A percentile compares a stretch with the other conserved stretches of the same genome.
phyloP scores from a whole-genome alignment of 495 filamentous ascomycete species.

The Neurospora tetraspora region DNA sequence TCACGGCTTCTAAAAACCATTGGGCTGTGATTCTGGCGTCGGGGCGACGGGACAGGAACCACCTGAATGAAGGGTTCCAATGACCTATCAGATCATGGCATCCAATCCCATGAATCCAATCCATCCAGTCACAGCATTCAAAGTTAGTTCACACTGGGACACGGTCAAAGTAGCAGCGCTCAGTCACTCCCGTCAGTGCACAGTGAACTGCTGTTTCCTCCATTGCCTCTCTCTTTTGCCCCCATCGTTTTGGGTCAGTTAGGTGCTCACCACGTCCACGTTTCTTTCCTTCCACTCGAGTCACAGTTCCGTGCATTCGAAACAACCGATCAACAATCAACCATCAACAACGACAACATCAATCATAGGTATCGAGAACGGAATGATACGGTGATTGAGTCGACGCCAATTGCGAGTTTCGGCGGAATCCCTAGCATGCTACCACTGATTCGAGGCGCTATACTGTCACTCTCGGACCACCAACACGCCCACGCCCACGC shows the following conservation, averaged over 20 bases:
- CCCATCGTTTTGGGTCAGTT: background rate
- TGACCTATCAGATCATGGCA: background rate
- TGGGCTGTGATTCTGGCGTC: background rate
- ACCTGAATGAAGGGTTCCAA: background rate
- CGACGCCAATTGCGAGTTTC: background rate
- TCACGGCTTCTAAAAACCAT: background rate
- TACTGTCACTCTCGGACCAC: background rate
- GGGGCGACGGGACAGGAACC: background rate
- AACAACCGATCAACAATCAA: background rate
- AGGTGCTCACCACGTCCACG: no score
- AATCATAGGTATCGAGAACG: background rate
- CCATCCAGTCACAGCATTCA: background rate
- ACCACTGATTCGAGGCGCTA: background rate
- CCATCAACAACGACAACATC: background rate
- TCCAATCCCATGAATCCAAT: background rate
- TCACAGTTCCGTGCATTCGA: background rate
- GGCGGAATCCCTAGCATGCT: background rate
- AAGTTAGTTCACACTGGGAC: background rate
- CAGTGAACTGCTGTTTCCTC: background rate
- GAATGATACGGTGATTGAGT: background rate
- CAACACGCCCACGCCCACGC: background rate
- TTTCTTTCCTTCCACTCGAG: background rate
- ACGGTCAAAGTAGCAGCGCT: background rate
- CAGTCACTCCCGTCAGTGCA: background rate
- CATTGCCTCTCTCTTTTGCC: background rate